Base-by-base conservation (phyloP, 2,329 filamentous ascomycete genomes). In the Epichloe elymi region DNA sequence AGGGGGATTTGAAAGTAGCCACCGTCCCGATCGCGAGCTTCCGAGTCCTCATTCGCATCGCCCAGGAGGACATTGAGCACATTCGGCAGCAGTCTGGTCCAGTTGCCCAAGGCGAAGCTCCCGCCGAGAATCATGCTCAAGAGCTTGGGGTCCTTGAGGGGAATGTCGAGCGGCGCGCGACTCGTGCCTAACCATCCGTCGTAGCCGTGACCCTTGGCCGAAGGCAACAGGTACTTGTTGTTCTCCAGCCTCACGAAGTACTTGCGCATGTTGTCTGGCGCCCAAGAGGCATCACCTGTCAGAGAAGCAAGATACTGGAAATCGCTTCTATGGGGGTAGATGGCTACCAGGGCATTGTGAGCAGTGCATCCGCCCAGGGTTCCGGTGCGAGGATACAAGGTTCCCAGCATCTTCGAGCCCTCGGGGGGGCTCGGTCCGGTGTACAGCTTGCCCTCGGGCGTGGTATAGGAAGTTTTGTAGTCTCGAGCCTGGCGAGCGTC, bases 231-330 rank as follows among this genome's bases (percentile, higher is more conserved):
- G 60, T 83, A 79, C 30, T 69, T 59, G 65, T 75, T 75, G 44
- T 71, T 70, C 65, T 85, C 80, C 11, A 83, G 61, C 58, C 71
- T 74, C 58, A 69, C 62, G 52, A 77, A 78, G 63, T 82, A 81
- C 54, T 73, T 67, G 53, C 79, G 70, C 79, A 85, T 83, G 54
- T 79, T 79, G 5, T 68, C 65, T 0, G 79, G 68, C 0, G 67
- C 64, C 80, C 81, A 85, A 0, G 76, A 77, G 2, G 63, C 57
- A 57, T 85, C 81, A 4, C 80, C 79, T 2, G 81, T 85, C 30
- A 83, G 58, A 12, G 65, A 63, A 3, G 73, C 74, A 51, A 85
- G 75, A 57, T 75, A 65, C 44, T 80, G 69, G 65, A 76, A 85
- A 62, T 85, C 82, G 30, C 71, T 74, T 45, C 75, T 69, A 52